Conservation (phyloP, 257 asterid genomes). For the Forsythia suspensa region DNA sequence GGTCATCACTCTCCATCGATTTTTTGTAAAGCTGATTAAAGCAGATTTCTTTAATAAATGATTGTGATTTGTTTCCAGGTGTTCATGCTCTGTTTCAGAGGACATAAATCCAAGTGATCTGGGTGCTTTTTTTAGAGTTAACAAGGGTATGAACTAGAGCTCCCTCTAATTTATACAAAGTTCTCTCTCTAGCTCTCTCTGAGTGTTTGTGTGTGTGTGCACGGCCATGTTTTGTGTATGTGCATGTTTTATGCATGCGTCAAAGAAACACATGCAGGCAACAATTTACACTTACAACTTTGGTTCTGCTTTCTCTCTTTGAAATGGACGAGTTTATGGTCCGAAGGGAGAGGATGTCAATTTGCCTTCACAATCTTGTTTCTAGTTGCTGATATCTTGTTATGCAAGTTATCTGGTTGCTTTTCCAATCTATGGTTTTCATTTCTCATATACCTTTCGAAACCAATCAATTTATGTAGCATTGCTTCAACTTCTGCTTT, state of each 20-base stretch:
- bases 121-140: not conserved
- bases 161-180: not conserved
- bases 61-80: not conserved
- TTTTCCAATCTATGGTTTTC: not conserved
- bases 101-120: not conserved
- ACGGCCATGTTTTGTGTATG: not conserved
- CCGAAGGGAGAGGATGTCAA: not conserved
- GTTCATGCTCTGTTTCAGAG: not conserved
- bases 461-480: not conserved
- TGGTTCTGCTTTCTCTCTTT: not conserved
- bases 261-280: not conserved
- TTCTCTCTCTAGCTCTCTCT: not conserved
- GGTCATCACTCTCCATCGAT: not conserved
- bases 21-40: not conserved
- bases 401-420: not conserved
- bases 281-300: not conserved
- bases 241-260: not conserved
- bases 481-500: not conserved
- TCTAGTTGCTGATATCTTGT: not conserved
- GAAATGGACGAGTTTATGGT: not conserved
- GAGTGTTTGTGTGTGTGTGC: not conserved
- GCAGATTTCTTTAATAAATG: not conserved
- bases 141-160: not conserved
- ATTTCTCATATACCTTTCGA: not conserved
- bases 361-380: not conserved